Conservation (phyloP, 1,284 basidiomycete genomes). For the Austroboletus niveus region DNA sequence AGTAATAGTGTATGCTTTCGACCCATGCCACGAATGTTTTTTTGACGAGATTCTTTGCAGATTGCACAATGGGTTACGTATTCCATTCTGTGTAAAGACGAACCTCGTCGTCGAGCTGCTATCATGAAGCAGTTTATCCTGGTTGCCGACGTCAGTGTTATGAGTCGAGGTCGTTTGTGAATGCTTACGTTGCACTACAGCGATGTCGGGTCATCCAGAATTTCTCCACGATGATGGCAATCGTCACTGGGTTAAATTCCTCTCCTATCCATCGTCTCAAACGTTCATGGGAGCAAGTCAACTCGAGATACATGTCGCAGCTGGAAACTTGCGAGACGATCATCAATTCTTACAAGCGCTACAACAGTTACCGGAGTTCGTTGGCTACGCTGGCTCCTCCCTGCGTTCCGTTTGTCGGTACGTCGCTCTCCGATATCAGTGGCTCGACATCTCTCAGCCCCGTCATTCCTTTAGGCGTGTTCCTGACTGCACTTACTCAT, state of each 20-base stretch:
- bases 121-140: constrained; percentile 78
- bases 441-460: background rate
- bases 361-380: constrained; percentile 67
- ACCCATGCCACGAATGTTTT: background rate
- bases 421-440: constrained; percentile 19
- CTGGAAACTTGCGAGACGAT: constrained; percentile 52
- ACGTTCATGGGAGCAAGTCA: constrained; percentile 75
- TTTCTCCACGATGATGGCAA: constrained; percentile 77
- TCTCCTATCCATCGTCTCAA: constrained; percentile 74
- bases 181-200: constrained; percentile 36
- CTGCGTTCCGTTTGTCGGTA: constrained; percentile 82
- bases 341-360: constrained; percentile 74
- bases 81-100: constrained; percentile 66
- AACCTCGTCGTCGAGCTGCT: constrained; percentile 65
- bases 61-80: constrained; percentile 78
- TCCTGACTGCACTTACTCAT: constrained; percentile 77
- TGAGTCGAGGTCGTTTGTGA: background rate
- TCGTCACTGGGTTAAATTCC: constrained; percentile 77
- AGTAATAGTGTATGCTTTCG: constrained; percentile 56
- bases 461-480: constrained; percentile 52
- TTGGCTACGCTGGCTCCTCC: constrained; percentile 70
- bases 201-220: constrained; percentile 72
- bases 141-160: constrained; percentile 64
- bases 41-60: constrained; percentile 27
- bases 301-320: constrained; percentile 46